phyloP scores from a whole-genome alignment of 345 rosid genomes.

The Eucalyptus paniculata region DNA sequence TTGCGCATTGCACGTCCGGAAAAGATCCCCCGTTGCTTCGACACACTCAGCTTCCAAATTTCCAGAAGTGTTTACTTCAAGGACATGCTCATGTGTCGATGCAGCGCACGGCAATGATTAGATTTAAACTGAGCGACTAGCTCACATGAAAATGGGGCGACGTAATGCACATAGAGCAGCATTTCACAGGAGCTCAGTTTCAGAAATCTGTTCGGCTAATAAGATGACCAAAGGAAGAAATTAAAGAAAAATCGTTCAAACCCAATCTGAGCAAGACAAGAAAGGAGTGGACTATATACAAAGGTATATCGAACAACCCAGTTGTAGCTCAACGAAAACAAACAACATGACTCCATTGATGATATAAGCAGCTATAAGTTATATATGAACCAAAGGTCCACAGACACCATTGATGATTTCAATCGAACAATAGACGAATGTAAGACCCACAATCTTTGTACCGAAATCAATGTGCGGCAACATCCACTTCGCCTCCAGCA shows the following conservation, averaged over 20 bases:
- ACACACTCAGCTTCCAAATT: neutral
- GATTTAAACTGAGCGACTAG: neutral
- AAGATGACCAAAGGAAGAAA: neutral
- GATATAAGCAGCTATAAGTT: neutral
- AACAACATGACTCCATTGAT: neutral
- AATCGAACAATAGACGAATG: neutral
- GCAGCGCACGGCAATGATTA: no score
- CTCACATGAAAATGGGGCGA: neutral
- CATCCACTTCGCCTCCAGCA: neutral
- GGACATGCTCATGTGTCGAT: neutral
- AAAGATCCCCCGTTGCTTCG: neutral
- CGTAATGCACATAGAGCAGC: neutral
- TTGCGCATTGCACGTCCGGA: neutral
- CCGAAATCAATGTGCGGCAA: neutral
- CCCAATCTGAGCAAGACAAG: neutral
- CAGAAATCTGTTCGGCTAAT: neutral
- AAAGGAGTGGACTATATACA: neutral
- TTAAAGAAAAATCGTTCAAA: neutral
- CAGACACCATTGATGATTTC: neutral
- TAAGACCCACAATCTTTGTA: neutral
- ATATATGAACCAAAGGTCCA: neutral
- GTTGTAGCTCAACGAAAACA: neutral
- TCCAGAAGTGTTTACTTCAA: neutral
- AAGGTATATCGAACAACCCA: neutral
- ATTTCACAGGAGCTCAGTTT: neutral